Base-by-base conservation (phyloP, 108 stramenopile genomes). In the Conticribra guillardii region DNA sequence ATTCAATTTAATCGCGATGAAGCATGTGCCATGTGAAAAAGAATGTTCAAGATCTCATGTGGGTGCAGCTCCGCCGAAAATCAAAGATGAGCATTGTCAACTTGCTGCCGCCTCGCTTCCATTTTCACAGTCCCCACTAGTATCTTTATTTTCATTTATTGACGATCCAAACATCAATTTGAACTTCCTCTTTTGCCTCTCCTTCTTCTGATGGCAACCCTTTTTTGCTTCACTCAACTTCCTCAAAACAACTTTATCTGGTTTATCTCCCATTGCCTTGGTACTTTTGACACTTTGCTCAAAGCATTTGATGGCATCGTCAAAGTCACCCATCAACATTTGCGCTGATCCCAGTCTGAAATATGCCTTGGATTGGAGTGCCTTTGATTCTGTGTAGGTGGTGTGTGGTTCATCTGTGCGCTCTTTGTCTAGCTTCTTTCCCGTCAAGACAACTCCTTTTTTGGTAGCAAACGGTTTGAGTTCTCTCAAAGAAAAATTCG, bases 341-440 rank as follows among this genome's bases (percentile, higher is more conserved):
- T 88, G 81, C 0, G 85, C 92, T 14, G 84, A 85, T 31, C 92
- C 92, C 8, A 89, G 65, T 24, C 92, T 86, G 69, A 94, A 94
- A 74, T 71, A 89, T 19, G 88, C 89, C 54, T 94, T 94, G 11
- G 92, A 82, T 76, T 88, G 74, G 46, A 94, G 49, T 23, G 52
- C 55, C 56, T 79, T 85, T 0, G 89, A 85, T 49, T 87, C 83
- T 5, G 46, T 26, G 30, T 75, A 89, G 0, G 87, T 85, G 28
- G 60, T 51, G 9, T 61, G 31, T 5, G 85, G 78, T 53, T 88
- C 87, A 30, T 82, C 75, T 16, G 37, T 28, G 1, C 81, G 26
- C 16, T 18, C 29, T 27, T 69, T 63, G 26, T 56, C 48, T 29
- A 79, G 54, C 30, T 79, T 69, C 34, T 67, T 74, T 19, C 82